These are phyloP conservation scores for Postia placenta DNA, from an alignment of 768 basidiomycete genomes.

Conservation along the genomic window DNA sequence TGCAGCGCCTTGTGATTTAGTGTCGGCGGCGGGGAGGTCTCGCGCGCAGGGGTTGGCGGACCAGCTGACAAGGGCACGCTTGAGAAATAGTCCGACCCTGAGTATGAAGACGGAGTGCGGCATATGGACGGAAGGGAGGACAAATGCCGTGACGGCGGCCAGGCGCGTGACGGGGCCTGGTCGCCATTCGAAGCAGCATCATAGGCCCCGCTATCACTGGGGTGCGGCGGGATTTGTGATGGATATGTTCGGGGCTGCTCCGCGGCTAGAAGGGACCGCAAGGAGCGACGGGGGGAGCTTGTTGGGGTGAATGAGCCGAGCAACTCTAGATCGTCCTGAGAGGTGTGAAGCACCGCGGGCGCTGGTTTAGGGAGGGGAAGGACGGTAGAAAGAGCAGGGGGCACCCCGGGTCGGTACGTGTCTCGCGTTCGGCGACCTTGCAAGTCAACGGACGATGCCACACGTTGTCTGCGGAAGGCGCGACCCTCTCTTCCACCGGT, in stretches of 20 bases:
- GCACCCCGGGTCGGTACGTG: constrained; percentile 5
- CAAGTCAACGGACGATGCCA: constrained; percentile 6
- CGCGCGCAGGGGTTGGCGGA: constrained; percentile 20
- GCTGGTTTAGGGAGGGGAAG: constrained; percentile 6
- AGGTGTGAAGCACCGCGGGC: constrained; percentile 12
- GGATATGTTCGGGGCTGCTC: not conserved
- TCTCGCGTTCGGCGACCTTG: not conserved
- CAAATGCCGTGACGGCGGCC: constrained; percentile 7
- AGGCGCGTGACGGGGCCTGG: not conserved
- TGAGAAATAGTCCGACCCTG: constrained; percentile 23
- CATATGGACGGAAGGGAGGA: constrained; percentile 23
- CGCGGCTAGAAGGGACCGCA: constrained; percentile 13
- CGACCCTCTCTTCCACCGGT: not conserved
- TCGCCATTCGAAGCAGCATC: not conserved
- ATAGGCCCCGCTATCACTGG: not conserved
- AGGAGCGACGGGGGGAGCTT: constrained; percentile 15
- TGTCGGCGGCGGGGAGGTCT: constrained; percentile 3
- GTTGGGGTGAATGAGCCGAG: constrained; percentile 23
- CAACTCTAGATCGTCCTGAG: constrained; percentile 12
- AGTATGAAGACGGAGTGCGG: constrained; percentile 23
- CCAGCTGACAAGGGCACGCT: constrained; percentile 23
- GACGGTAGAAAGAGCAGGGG: constrained; percentile 12
- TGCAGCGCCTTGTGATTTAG: constrained; percentile 10
- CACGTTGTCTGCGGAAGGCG: constrained; percentile 1
- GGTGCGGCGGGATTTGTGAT: not conserved